A percentile compares a stretch with the other conserved stretches of the same genome.
These are phyloP conservation scores for Hygrophorus russula DNA, from an alignment of 768 basidiomycete genomes.

Conservation along the genomic window DNA sequence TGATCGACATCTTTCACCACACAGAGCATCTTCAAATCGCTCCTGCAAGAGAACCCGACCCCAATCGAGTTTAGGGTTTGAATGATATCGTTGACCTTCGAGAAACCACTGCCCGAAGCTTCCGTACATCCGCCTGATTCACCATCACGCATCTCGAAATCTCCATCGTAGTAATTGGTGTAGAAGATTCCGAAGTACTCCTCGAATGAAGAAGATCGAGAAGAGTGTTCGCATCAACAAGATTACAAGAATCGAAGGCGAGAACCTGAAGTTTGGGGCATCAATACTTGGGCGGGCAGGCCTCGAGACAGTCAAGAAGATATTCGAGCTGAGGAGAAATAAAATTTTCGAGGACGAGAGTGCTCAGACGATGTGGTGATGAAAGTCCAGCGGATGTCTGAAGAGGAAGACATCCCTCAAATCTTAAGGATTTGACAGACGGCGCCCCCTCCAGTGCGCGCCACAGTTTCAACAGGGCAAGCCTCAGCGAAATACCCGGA, in stretches of 20 bases:
- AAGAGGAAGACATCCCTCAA: background rate
- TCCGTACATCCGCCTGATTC: no score
- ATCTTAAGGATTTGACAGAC: background rate
- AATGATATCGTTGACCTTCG: no score
- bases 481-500: background rate
- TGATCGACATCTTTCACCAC: no score
- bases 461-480: background rate
- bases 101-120: no score
- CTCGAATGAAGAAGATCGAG: background rate
- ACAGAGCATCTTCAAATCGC: no score
- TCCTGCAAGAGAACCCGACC: no score
- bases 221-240: background rate
- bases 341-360: background rate
- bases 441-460: background rate
- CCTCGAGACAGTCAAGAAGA: background rate
- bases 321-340: background rate
- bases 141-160: no score
- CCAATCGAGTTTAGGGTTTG: no score
- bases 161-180: background rate
- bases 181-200: background rate
- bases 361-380: background rate
- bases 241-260: background rate
- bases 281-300: background rate
- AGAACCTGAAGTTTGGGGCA: background rate
- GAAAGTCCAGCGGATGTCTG: no score